Percentiles rank a stretch among this genome's conserved stretches.
These are phyloP conservation scores for Lactarius trivialis DNA, from an alignment of 768 basidiomycete genomes.

Conservation along the genomic window DNA sequence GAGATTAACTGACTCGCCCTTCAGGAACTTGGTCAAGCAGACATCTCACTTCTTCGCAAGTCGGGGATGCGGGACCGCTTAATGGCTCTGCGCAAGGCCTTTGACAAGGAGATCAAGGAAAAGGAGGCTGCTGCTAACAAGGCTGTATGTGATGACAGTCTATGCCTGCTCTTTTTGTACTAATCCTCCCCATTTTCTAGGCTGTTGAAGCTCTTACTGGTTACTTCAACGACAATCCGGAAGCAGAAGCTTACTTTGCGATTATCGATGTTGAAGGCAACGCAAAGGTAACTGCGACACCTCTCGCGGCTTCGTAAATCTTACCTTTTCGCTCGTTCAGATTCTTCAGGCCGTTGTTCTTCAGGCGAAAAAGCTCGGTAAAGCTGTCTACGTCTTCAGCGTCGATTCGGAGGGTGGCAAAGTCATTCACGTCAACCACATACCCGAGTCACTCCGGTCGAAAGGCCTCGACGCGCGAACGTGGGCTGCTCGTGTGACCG, in stretches of 20 bases:
- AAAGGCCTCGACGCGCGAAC: slow-evolving; percentile 73
- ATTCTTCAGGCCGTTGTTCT: slow-evolving; percentile 67
- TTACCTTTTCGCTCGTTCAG: slow-evolving; percentile 33
- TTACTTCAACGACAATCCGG: slow-evolving; percentile 73
- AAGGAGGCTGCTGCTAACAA: slow-evolving; percentile 71
- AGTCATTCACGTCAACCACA: slow-evolving; percentile 82
- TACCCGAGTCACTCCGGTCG: slow-evolving; percentile 55
- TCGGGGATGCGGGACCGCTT: slow-evolving; percentile 72
- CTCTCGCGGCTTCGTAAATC: not conserved
- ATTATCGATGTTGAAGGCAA: slow-evolving; percentile 75
- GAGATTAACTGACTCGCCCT: not conserved
- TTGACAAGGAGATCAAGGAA: slow-evolving; percentile 82
- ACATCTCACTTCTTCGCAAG: slow-evolving; percentile 84
- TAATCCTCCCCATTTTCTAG: slow-evolving; percentile 34
- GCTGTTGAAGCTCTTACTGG: slow-evolving; percentile 60
- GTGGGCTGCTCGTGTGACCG: slow-evolving; percentile 80
- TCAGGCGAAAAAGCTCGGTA: slow-evolving; percentile 74
- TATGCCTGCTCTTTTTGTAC: not conserved
- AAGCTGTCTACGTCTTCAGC: slow-evolving; percentile 86
- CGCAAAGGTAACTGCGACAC: slow-evolving; percentile 54
- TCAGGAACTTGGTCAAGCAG: slow-evolving; percentile 83
- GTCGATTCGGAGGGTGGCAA: slow-evolving; percentile 61
- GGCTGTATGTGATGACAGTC: slow-evolving; percentile 44
- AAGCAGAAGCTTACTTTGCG: slow-evolving; percentile 63
- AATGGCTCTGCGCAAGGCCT: slow-evolving; percentile 64